phyloP scores from a whole-genome alignment of 2,329 filamentous ascomycete genomes.

The Cordyceps javanica region DNA sequence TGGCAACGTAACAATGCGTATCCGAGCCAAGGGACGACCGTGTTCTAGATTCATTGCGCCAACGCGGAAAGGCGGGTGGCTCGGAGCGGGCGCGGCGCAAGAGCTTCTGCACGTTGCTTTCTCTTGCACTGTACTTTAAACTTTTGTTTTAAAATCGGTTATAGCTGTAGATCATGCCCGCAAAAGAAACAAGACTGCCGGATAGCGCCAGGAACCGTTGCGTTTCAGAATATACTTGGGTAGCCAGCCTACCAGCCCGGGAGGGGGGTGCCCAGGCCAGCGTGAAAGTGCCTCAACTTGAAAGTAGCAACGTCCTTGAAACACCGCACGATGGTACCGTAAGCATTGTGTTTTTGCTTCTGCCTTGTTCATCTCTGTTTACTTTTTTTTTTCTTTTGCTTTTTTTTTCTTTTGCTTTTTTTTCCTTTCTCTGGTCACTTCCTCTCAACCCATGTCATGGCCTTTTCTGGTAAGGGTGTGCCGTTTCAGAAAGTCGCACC shows the following conservation, averaged over 20 bases:
- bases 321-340: background rate
- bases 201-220: background rate
- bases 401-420: background rate
- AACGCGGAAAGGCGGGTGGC: background rate
- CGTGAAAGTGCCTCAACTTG: background rate
- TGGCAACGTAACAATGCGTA: too few relatives aligned
- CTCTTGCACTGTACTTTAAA: background rate
- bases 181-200: background rate
- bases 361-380: background rate
- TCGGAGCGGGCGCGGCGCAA: background rate
- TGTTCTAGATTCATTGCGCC: background rate
- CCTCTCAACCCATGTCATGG: background rate
- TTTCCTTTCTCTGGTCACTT: background rate
- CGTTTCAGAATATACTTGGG: background rate
- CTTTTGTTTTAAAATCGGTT: background rate
- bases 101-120: background rate
- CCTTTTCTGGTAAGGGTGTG: background rate
- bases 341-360: background rate
- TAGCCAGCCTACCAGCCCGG: too few relatives aligned
- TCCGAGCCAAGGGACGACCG: background rate
- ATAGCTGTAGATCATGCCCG: background rate
- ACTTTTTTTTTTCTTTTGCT: background rate
- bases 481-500: background rate
- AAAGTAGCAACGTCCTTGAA: background rate
- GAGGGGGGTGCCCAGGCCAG: background rate